Conservation (phyloP, 140 eudicot genomes). For the Senecio squalidus region DNA sequence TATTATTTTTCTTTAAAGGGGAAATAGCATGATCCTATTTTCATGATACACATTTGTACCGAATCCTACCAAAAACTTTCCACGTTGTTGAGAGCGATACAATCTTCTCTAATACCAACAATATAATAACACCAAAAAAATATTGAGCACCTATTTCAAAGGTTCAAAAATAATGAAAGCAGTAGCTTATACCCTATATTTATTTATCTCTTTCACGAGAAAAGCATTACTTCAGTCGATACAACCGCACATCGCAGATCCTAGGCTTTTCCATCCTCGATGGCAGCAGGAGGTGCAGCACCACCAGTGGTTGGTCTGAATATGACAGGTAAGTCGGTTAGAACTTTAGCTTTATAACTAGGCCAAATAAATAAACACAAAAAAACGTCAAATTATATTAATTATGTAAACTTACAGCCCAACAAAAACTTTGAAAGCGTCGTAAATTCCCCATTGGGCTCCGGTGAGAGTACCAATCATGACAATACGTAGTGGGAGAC, state of each 20-base stretch:
- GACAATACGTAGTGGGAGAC: constrained; percentile 86
- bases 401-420: constrained; percentile 56
- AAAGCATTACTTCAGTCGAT: neutral
- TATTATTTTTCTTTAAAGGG: constrained; percentile 14
- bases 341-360: neutral
- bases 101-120: constrained; percentile 24
- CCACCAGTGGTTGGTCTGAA: constrained; percentile 91
- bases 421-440: constrained; percentile 81
- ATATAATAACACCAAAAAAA: constrained; percentile 5
- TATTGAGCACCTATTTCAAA: constrained; percentile 8
- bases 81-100: constrained; percentile 9
- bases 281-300: constrained; percentile 60
- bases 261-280: constrained; percentile 49
- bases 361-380: too few relatives aligned
- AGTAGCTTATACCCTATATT: constrained; percentile 21
- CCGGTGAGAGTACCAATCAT: constrained; percentile 89
- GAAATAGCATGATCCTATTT: constrained; percentile 4
- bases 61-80: constrained; percentile 30
- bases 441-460: constrained; percentile 83
- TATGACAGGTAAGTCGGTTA: constrained; percentile 11
- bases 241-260: neutral
- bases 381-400: neutral
- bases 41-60: constrained; percentile 28
- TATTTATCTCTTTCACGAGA: constrained; percentile 10
- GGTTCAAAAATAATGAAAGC: constrained; percentile 26